Percentiles rank a stretch among this genome's conserved stretches.
phyloP scores from a whole-genome alignment of 2,329 filamentous ascomycete genomes.

The Cytospora piceicola region DNA sequence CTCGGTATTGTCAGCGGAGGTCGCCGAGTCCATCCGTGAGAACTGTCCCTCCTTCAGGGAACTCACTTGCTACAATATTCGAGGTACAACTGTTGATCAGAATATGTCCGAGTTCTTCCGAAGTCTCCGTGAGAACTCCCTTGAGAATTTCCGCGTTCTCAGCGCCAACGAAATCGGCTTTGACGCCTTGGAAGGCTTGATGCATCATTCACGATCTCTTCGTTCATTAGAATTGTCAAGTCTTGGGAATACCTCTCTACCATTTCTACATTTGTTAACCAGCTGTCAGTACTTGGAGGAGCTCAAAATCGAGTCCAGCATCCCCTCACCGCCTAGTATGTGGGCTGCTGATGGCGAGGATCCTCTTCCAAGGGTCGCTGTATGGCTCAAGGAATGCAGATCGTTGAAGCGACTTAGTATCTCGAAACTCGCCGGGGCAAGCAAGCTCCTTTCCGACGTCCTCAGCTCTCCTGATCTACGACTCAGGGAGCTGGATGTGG shows the following conservation, averaged over 20 bases:
- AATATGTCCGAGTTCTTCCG: conserved; percentile 62
- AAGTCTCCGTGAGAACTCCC: conserved; percentile 57
- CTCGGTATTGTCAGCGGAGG: conserved; percentile 58
- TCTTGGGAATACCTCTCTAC: conserved; percentile 38
- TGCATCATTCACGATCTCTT: conserved; percentile 42
- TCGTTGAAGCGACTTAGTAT: conserved; percentile 55
- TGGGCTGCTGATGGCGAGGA: conserved; percentile 33
- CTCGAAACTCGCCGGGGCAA: conserved; percentile 53
- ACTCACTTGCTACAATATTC: conserved; percentile 58
- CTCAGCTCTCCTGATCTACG: conserved; percentile 46
- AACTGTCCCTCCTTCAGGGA: conserved; percentile 65
- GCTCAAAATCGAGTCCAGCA: conserved; percentile 40
- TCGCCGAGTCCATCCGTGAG: conserved; percentile 56
- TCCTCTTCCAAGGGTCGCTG: conserved; percentile 37
- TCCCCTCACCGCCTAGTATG: conserved; percentile 26
- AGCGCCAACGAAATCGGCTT: conserved; percentile 58
- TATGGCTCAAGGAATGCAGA: conserved; percentile 46
- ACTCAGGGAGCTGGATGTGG: conserved; percentile 53
- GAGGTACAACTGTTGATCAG: conserved; percentile 54
- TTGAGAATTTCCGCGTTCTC: conserved; percentile 62
- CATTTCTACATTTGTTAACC: conserved; percentile 38
- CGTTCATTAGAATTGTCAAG: conserved; percentile 39
- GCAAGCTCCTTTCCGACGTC: conserved; percentile 56
- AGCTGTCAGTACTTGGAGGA: conserved; percentile 41
- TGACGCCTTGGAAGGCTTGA: conserved; percentile 61